A percentile compares a stretch with the other conserved stretches of the same genome.
Conservation (phyloP, 1,139 yeast species). For the Debaryomyces udenii region DNA sequence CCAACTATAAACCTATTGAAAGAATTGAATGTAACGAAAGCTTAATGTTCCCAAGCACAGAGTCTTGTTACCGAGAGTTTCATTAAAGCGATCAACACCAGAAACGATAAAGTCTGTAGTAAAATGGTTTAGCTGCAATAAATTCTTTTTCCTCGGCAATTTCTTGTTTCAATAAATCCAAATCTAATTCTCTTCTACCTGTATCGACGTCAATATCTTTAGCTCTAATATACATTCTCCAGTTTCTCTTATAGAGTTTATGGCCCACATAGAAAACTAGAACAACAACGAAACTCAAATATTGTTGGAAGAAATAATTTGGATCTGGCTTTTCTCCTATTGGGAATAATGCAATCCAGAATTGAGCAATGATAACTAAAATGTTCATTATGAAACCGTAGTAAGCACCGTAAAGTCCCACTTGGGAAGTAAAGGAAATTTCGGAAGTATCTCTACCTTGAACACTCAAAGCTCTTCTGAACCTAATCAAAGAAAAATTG, state of each 20-base stretch:
- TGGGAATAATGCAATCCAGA: constrained; percentile 78
- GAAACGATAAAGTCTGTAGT: constrained; percentile 51
- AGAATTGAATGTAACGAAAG: background rate
- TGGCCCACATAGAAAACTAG: constrained; percentile 59
- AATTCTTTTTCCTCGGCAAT: constrained; percentile 61
- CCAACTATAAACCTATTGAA: background rate
- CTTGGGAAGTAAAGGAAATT: constrained; percentile 67
- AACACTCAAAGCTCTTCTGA: constrained; percentile 68
- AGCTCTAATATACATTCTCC: constrained; percentile 49
- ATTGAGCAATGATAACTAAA: constrained; percentile 74
- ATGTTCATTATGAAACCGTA: constrained; percentile 64
- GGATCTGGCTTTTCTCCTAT: constrained; percentile 60
- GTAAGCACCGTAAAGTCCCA: constrained; percentile 71
- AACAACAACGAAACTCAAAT: constrained; percentile 65
- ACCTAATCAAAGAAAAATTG: constrained; percentile 74
- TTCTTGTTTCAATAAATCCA: constrained; percentile 67
- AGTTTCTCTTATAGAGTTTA: constrained; percentile 58
- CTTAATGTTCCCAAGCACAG: no score
- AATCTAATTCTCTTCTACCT: constrained; percentile 69
- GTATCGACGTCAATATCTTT: constrained; percentile 65
- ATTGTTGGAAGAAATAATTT: constrained; percentile 58
- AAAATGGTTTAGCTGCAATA: constrained; percentile 54
- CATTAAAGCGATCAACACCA: constrained; percentile 69
- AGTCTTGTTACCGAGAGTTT: no score
- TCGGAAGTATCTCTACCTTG: constrained; percentile 70